Conservation (phyloP, 352 stramenopile species). For the Pythium phragmitis region DNA sequence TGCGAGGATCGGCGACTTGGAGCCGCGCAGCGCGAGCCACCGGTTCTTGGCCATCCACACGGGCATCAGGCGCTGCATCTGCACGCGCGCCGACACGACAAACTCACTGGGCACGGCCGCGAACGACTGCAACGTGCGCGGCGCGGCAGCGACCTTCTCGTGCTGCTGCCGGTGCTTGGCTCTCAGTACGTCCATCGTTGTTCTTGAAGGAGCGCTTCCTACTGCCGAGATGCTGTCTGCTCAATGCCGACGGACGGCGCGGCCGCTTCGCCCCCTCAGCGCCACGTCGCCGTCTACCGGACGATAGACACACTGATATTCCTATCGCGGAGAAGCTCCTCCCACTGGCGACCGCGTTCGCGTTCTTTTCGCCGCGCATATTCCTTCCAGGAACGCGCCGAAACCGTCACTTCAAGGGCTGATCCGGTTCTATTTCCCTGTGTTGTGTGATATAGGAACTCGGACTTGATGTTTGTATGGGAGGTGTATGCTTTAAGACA, state of each 20-base stretch:
- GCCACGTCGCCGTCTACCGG: too few species aligned
- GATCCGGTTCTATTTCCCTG: background rate
- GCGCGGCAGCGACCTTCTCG: slow-evolving; percentile 1
- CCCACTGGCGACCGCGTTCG: background rate
- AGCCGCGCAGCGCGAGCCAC: slow-evolving; percentile 61
- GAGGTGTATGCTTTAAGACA: background rate
- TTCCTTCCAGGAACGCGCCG: slow-evolving; percentile 14
- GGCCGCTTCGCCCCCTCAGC: background rate
- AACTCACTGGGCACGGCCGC: slow-evolving; percentile 52
- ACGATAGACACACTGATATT: too few species aligned
- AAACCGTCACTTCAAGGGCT: background rate
- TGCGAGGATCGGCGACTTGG: slow-evolving; percentile 55
- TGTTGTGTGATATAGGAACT: background rate
- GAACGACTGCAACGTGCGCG: slow-evolving; percentile 21
- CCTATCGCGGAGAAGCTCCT: background rate
- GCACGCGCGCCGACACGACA: slow-evolving; percentile 43
- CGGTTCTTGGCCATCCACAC: slow-evolving; percentile 51
- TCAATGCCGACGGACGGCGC: background rate
- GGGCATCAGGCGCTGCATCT: slow-evolving; percentile 48
- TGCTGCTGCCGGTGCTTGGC: slow-evolving; percentile 22
- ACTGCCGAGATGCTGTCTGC: background rate
- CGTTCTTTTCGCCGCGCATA: background rate
- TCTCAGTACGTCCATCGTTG: slow-evolving; percentile 19
- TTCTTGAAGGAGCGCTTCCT: background rate
- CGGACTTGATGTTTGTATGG: slow-evolving; percentile 10